These are phyloP conservation scores for Symbiodinium natans DNA, from an alignment of 73 alveolate species.

Conservation along the genomic window DNA sequence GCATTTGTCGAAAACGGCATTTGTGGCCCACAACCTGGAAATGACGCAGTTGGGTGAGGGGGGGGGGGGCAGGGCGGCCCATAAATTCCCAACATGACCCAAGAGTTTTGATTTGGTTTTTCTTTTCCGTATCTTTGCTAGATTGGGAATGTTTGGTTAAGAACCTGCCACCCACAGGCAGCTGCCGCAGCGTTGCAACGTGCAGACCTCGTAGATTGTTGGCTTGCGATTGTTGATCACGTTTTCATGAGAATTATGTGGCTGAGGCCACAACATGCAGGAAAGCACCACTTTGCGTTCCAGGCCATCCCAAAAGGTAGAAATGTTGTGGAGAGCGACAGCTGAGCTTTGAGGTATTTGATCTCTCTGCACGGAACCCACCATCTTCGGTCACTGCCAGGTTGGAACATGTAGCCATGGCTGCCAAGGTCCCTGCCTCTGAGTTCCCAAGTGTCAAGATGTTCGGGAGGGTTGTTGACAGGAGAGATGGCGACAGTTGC, in stretches of 20 bases:
- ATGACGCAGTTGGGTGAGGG: background rate
- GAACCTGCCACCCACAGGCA: background rate
- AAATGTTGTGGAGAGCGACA: background rate
- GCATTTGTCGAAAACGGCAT: too few relatives aligned
- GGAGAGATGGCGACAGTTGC: too few relatives aligned
- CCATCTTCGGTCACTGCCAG: too few relatives aligned
- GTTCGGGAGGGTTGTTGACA: too few relatives aligned
- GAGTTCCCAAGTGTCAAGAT: background rate
- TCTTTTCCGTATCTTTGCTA: background rate
- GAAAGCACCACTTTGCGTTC: background rate
- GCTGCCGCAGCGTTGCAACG: background rate
- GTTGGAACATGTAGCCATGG: background rate
- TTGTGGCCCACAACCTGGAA: too few relatives aligned
- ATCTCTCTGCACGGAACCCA: too few relatives aligned
- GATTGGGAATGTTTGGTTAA: background rate
- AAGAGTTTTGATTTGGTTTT: background rate
- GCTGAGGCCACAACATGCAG: background rate
- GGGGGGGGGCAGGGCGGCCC: slow-evolving; percentile 12
- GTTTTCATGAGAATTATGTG: background rate
- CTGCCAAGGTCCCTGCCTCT: background rate
- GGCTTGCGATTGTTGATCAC: background rate
- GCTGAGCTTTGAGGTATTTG: too few relatives aligned
- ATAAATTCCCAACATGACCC: background rate
- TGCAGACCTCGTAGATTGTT: background rate
- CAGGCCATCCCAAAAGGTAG: background rate